Evolutionary conservation across 441 rosid genomes (phyloP), one percentile per base, ranked within the genome.

Genomic region (Populus tomentosa): DNA sequence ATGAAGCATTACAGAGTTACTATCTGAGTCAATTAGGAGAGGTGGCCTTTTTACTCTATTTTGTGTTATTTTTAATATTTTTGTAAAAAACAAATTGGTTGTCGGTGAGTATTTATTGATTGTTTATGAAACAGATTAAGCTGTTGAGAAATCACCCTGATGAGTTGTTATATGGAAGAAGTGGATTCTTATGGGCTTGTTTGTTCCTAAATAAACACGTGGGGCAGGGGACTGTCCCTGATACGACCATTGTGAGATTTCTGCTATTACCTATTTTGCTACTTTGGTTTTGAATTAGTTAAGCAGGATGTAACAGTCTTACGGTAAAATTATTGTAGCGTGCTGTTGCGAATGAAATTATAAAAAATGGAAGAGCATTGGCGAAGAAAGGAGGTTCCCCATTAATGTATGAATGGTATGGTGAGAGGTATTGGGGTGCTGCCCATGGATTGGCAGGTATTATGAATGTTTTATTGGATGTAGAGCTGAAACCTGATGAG

Each of bases 371-470:
- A 36, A 87, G 90, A 71, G 75, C 24, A 46, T 71, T 84, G 73
- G 85, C 84, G 26, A 85, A 82, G 81, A 88, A 86, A 69, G 91
- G 89, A 70, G 84, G 85, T 72, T 83, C 85, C 30, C 92, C 95
- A 1, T 79, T 91, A 69, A 91, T 89, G 95, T 88, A 85, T 76
- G 89, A 91, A 80, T 91, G 93, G 92, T 89, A 91, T 74, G 93
- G 95, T 14, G 84, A 86, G 75, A 88, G 84, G 80, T 91, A 88
- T 61, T 89, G 91, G 92, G 93, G 93, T 56, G 89, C 95, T 69
- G 93, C 93, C 1, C 92, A 89, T 75, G 93, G 95, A 67, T 80
- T 87, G 83, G 93, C 91, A 5, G 93, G 95, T 35, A 89, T 89
- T 70, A 82, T 91, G 88, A 86, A 88, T 78, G 91, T 88, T 81